Percentiles rank a stretch among this genome's conserved stretches.
Conservation (phyloP, 2,329 filamentous ascomycete genomes). For the Septoria petroselini region DNA sequence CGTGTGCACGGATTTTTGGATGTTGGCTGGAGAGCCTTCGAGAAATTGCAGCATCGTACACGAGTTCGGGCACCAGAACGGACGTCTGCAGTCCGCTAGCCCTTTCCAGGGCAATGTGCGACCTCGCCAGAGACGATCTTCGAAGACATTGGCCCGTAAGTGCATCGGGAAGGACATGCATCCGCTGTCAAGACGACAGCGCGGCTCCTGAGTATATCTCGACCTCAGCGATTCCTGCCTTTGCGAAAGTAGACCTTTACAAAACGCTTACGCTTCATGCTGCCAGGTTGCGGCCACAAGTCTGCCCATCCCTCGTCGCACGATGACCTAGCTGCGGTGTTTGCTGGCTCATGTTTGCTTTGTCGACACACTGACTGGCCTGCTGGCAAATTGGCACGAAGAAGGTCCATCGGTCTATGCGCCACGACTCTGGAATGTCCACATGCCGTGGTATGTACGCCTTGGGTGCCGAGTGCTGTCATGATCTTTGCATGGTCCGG, state of each 20-base stretch:
- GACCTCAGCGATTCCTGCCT: slow-evolving; percentile 5
- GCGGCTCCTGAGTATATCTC: slow-evolving; percentile 15
- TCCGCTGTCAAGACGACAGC: slow-evolving; percentile 18
- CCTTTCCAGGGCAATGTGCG: slow-evolving; percentile 1
- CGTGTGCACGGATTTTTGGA: too few species aligned
- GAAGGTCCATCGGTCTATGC: neutral
- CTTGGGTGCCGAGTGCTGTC: too few species aligned
- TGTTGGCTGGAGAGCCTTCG: too few species aligned
- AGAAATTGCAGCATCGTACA: neutral
- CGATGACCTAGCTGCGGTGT: slow-evolving; percentile 1
- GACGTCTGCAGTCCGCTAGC: slow-evolving; percentile 9
- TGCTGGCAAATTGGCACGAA: slow-evolving; percentile 1
- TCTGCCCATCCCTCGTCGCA: slow-evolving; percentile 1
- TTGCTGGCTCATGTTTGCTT: slow-evolving; percentile 21
- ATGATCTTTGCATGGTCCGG: too few species aligned
- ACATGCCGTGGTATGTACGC: too few species aligned
- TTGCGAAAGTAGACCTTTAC: neutral
- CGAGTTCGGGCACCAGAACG: slow-evolving; percentile 7
- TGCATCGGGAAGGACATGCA: slow-evolving; percentile 10
- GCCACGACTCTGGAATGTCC: too few species aligned
- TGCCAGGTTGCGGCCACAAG: slow-evolving; percentile 3
- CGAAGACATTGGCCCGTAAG: slow-evolving; percentile 8
- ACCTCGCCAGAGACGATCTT: slow-evolving; percentile 10
- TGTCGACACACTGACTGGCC: slow-evolving; percentile 10
- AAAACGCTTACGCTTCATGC: neutral